These are phyloP conservation scores for Zygnema circumcarinatum DNA, from an alignment of 139 green algal species.

Conservation along the genomic window DNA sequence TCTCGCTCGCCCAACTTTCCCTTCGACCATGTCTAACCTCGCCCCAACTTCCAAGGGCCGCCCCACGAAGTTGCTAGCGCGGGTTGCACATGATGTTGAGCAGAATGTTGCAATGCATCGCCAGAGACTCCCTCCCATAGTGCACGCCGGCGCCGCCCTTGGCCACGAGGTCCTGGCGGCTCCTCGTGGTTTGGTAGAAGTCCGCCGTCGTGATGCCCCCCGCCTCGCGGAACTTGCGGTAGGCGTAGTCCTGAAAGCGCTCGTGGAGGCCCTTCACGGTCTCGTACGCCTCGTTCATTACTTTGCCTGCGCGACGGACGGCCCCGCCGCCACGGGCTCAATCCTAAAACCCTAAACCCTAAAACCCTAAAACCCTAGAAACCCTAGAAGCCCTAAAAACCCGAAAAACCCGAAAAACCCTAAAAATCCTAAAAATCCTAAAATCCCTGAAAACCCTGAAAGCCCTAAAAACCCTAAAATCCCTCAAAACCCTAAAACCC, in stretches of 20 bases:
- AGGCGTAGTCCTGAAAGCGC: constrained; percentile 33
- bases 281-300: constrained; percentile 5
- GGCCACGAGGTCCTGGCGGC: constrained; percentile 22
- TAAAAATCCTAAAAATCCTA: not conserved
- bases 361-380: no score
- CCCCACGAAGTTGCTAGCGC: not conserved
- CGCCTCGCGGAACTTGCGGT: constrained; percentile 27
- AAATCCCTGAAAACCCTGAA: no score
- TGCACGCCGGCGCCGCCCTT: constrained; percentile 16
- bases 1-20: no score
- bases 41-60: not conserved
- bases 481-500: no score
- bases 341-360: no score
- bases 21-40: not conserved
- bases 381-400: not conserved
- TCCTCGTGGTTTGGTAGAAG: constrained; percentile 36
- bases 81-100: constrained; percentile 32
- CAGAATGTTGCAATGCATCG: constrained; percentile 14
- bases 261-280: not conserved
- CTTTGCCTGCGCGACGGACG: constrained; percentile 29
- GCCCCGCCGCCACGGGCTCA: not conserved
- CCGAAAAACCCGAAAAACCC: not conserved
- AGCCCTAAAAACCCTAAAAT: no score
- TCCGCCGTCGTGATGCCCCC: constrained; percentile 24
- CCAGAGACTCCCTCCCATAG: constrained; percentile 19